These are phyloP conservation scores for Sanghuangporus sanghuang DNA, from an alignment of 1,284 basidiomycete species.

Conservation along the genomic window DNA sequence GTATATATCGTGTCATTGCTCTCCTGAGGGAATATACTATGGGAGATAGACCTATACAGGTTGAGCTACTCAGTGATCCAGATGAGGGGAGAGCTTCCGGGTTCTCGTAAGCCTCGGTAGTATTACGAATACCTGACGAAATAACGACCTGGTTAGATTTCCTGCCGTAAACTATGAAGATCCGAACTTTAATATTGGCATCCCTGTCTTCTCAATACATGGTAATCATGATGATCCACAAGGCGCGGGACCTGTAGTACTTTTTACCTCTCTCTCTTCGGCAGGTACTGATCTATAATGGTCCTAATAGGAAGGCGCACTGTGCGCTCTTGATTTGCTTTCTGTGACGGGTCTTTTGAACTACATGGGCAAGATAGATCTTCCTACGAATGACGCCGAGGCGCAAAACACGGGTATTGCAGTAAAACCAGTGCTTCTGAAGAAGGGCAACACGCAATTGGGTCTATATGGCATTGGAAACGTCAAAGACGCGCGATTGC, in stretches of 20 bases:
- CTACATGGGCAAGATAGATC: slow-evolving; percentile 91
- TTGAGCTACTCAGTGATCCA: slow-evolving; percentile 91
- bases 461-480: slow-evolving; percentile 96
- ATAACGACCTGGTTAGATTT: slow-evolving; percentile 52
- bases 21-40: slow-evolving; percentile 89
- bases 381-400: slow-evolving; percentile 61
- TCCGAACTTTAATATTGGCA: slow-evolving; percentile 88
- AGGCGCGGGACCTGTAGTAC: slow-evolving; percentile 81
- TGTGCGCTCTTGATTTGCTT: slow-evolving; percentile 92
- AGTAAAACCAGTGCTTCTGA: slow-evolving; percentile 85
- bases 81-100: slow-evolving; percentile 82
- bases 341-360: slow-evolving; percentile 93
- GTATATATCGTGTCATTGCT: slow-evolving; percentile 84
- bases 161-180: slow-evolving; percentile 98
- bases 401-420: slow-evolving; percentile 72
- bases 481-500: slow-evolving; percentile 93
- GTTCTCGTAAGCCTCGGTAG: slow-evolving; percentile 60
- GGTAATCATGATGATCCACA: slow-evolving; percentile 99
- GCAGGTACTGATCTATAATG: slow-evolving; percentile 2
- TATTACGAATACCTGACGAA: slow-evolving; percentile 23
- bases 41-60: slow-evolving; percentile 80
- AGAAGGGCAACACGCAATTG: slow-evolving; percentile 83
- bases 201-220: slow-evolving; percentile 98
- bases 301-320: slow-evolving; percentile 76
- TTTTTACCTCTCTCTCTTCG: not conserved